These are phyloP conservation scores for Penicillium herquei DNA, from an alignment of 495 filamentous ascomycete genomes.

Conservation along the genomic window DNA sequence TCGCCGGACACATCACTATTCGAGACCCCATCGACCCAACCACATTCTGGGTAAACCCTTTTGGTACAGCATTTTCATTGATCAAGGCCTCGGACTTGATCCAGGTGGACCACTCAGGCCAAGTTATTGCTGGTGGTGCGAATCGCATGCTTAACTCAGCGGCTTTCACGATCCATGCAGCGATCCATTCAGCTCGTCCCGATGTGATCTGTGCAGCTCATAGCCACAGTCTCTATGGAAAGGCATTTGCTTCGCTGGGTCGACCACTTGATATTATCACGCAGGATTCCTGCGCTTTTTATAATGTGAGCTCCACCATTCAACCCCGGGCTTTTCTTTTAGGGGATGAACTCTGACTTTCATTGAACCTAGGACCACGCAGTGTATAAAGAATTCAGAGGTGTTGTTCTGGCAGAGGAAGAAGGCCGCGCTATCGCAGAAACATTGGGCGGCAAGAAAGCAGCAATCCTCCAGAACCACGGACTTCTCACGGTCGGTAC, in stretches of 20 bases:
- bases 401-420: conserved; percentile 67
- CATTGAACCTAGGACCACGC: conserved; percentile 52
- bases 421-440: conserved; percentile 68
- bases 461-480: conserved; percentile 70
- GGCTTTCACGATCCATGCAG: conserved; percentile 66
- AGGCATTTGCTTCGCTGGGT: conserved; percentile 66
- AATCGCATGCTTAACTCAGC: conserved; percentile 64
- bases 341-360: conserved; percentile 10
- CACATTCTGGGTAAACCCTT: conserved; percentile 81
- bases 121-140: conserved; percentile 66
- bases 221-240: conserved; percentile 68
- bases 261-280: conserved; percentile 68
- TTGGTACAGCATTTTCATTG: conserved; percentile 67
- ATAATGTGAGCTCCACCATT: conserved; percentile 38
- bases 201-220: conserved; percentile 74
- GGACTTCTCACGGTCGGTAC: conserved; percentile 57
- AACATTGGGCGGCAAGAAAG: conserved; percentile 66
- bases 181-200: conserved; percentile 66
- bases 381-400: conserved; percentile 66
- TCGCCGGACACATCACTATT: conserved; percentile 61
- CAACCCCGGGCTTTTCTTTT: neutral
- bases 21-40: conserved; percentile 66
- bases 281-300: conserved; percentile 69
- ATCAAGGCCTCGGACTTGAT: conserved; percentile 73
- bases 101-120: conserved; percentile 61